phyloP scores from a whole-genome alignment of 805 yeast species.

The Hanseniaspora singularis region DNA sequence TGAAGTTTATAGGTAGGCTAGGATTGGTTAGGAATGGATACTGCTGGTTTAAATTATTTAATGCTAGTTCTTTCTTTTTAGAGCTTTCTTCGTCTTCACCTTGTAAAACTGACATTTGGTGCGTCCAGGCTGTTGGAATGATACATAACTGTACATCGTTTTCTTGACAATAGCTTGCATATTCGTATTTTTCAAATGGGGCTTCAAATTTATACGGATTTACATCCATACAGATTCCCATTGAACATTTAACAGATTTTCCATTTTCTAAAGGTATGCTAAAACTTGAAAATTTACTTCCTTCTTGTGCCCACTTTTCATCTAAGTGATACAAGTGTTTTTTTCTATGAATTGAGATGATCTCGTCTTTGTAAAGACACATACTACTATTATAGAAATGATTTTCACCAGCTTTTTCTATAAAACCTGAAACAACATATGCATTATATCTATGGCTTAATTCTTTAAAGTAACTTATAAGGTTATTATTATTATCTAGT shows the following conservation, averaged over 20 bases:
- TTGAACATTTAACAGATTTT: slow-evolving; percentile 28
- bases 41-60: neutral
- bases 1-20: neutral
- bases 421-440: slow-evolving; percentile 9
- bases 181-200: slow-evolving; percentile 65
- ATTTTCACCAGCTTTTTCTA: neutral
- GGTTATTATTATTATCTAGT: too few relatives aligned
- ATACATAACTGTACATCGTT: slow-evolving; percentile 45
- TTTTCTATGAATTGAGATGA: slow-evolving; percentile 5
- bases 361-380: slow-evolving; percentile 4
- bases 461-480: neutral
- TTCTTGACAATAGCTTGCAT: slow-evolving; percentile 40
- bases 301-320: slow-evolving; percentile 8
- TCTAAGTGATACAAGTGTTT: slow-evolving; percentile 10
- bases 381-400: slow-evolving; percentile 10
- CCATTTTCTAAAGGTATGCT: neutral
- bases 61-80: neutral
- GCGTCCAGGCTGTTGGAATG: slow-evolving; percentile 83
- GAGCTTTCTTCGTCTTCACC: slow-evolving; percentile 3
- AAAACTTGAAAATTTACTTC: neutral
- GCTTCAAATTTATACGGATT: slow-evolving; percentile 78
- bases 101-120: slow-evolving; percentile 33
- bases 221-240: slow-evolving; percentile 92
- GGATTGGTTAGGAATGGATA: slow-evolving; percentile 2
- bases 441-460: slow-evolving; percentile 9